Evolutionary conservation across 495 filamentous ascomycete species (phyloP).

Genomic region (Penicillium diatomitis): DNA sequence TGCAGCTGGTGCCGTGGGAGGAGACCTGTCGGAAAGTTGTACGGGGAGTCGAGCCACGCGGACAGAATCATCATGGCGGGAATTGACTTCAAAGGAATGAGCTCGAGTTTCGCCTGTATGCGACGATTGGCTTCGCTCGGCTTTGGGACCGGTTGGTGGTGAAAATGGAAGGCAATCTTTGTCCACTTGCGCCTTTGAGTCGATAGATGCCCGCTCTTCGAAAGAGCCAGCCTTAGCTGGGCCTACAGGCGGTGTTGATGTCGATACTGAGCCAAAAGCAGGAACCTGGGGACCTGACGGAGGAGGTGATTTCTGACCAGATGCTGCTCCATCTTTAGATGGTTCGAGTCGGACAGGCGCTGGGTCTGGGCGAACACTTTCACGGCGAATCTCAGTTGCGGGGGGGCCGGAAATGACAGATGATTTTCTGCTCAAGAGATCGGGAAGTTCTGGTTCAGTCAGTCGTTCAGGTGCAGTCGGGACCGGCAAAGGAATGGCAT

Average conservation of each 20-base stretch:
- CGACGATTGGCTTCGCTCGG: slow-evolving; percentile 20
- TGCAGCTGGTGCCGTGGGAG: slow-evolving; percentile 35
- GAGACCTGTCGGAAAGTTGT: slow-evolving; percentile 23
- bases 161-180: slow-evolving; percentile 21
- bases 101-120: slow-evolving; percentile 12
- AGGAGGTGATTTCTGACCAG: slow-evolving; percentile 49
- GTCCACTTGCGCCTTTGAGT: slow-evolving; percentile 23
- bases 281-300: slow-evolving; percentile 76
- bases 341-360: slow-evolving; percentile 29
- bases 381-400: slow-evolving; percentile 28
- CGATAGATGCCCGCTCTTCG: slow-evolving; percentile 32
- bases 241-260: slow-evolving; percentile 22
- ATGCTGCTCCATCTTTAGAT: slow-evolving; percentile 29
- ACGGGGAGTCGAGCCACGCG: slow-evolving; percentile 7
- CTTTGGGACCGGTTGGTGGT: slow-evolving; percentile 35
- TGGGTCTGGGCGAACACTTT: slow-evolving; percentile 33
- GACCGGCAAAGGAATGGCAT: slow-evolving; percentile 4
- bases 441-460: slow-evolving; percentile 16
- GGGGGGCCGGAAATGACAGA: slow-evolving; percentile 20
- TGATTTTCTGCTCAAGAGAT: slow-evolving; percentile 29
- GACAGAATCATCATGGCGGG: slow-evolving; percentile 8
- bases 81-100: slow-evolving; percentile 10
- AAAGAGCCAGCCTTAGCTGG: slow-evolving; percentile 21
- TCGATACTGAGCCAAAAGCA: slow-evolving; percentile 58
- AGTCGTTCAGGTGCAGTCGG: slow-evolving; percentile 6